Percentiles rank a stretch among this genome's conserved stretches.
phyloP scores from a whole-genome alignment of 2,329 filamentous ascomycete species.

The Epichloe gansuensis region DNA sequence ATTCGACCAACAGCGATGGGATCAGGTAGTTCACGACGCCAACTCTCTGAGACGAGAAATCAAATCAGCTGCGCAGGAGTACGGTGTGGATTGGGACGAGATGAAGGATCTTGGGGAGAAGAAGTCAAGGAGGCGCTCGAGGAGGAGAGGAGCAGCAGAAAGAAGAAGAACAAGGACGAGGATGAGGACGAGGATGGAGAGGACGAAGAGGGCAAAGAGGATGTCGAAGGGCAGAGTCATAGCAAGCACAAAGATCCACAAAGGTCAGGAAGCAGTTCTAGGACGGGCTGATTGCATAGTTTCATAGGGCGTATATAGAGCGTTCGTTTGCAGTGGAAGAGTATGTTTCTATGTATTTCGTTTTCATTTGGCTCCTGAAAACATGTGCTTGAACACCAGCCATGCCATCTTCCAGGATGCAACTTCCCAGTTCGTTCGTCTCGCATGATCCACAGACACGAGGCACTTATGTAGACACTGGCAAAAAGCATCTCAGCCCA shows the following conservation, averaged over 20 bases:
- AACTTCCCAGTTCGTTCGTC: not conserved
- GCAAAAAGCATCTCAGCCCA: not conserved
- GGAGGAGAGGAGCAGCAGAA: slow-evolving; percentile 32
- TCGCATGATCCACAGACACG: not conserved
- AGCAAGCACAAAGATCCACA: slow-evolving; percentile 18
- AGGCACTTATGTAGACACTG: no score
- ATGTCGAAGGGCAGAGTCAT: slow-evolving; percentile 9
- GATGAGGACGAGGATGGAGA: slow-evolving; percentile 28
- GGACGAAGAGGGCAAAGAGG: slow-evolving; percentile 22
- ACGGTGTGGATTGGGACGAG: slow-evolving; percentile 86
- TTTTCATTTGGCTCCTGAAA: not conserved
- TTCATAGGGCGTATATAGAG: not conserved
- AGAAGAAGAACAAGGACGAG: slow-evolving; percentile 23
- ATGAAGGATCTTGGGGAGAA: slow-evolving; percentile 58
- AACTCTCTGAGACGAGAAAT: slow-evolving; percentile 70
- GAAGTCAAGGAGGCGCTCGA: slow-evolving; percentile 47
- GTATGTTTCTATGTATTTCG: not conserved
- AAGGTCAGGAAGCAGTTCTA: not conserved
- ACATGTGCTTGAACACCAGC: no score
- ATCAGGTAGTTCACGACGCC: slow-evolving; percentile 64
- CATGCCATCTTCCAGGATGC: no score
- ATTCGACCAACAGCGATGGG: slow-evolving; percentile 69
- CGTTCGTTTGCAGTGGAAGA: no score
- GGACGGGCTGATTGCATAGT: not conserved
- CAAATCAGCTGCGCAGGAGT: slow-evolving; percentile 68